Percentiles rank a stretch among this genome's conserved stretches.
Evolutionary conservation across 306 rosid species (phyloP).

Genomic region (Trifolium subterraneum): DNA sequence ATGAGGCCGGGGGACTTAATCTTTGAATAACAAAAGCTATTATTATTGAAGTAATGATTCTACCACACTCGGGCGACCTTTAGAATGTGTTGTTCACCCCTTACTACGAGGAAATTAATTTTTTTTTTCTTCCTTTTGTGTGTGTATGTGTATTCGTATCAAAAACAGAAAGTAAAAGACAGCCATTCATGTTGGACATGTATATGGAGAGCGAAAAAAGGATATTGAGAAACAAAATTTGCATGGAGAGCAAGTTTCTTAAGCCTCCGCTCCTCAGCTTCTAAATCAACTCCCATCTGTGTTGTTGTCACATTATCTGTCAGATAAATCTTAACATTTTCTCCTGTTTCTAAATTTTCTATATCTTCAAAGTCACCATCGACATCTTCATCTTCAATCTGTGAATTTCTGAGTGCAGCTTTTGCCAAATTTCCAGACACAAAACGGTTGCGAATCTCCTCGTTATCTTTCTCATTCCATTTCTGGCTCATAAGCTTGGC

Average conservation of each 20-base stretch:
- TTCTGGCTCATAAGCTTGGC: conserved; percentile 46
- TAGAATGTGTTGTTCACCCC: neutral
- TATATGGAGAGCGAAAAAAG: conserved; percentile 48
- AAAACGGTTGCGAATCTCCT: conserved; percentile 73
- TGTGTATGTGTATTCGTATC: neutral
- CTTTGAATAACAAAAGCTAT: conserved; percentile 1
- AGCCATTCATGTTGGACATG: neutral
- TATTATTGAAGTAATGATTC: neutral
- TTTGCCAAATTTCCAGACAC: conserved; percentile 92
- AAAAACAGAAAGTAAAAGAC: conserved; percentile 10
- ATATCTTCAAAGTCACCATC: conserved; percentile 95
- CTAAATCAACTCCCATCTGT: conserved; percentile 54
- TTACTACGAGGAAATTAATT: neutral
- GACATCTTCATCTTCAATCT: conserved; percentile 55
- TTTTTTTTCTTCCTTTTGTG: neutral
- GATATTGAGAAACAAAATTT: conserved; percentile 89
- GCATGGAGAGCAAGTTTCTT: conserved; percentile 90
- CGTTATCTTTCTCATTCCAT: conserved; percentile 61
- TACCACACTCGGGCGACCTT: neutral
- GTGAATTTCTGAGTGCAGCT: conserved; percentile 73
- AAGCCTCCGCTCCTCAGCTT: conserved; percentile 69
- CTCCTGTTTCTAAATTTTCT: conserved; percentile 91
- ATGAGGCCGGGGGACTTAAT: neutral
- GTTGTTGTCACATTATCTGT: conserved; percentile 40
- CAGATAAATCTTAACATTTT: conserved; percentile 47